Percentiles rank a stretch among this genome's conserved stretches.
Evolutionary conservation across 257 asterid species (phyloP).

Genomic region (Orobanche coerulescens): DNA sequence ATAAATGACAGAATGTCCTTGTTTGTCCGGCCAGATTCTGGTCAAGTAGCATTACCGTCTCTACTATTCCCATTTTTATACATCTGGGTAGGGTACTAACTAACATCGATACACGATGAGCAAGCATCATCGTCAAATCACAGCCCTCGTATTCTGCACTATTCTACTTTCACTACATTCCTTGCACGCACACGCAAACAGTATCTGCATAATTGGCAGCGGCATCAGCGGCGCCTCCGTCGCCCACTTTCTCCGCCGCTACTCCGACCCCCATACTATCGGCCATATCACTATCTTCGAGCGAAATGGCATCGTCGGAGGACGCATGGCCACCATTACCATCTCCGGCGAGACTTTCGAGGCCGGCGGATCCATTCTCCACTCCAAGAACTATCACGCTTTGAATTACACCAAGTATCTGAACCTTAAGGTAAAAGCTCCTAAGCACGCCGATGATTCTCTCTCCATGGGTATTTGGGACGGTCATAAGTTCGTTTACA

Average conservation of each 20-base stretch:
- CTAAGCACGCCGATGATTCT: slow-evolving; percentile 40
- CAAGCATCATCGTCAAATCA: slow-evolving; percentile 13
- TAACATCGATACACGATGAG: slow-evolving; percentile 18
- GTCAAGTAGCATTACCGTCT: too few relatives aligned
- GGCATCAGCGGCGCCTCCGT: slow-evolving; percentile 98
- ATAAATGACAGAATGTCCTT: too few relatives aligned
- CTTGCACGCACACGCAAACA: slow-evolving; percentile 24
- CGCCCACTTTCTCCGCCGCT: slow-evolving; percentile 85
- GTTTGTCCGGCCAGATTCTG: too few relatives aligned
- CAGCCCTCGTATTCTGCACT: slow-evolving; percentile 9
- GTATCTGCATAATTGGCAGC: slow-evolving; percentile 87
- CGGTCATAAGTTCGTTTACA: slow-evolving; percentile 58
- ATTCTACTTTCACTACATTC: slow-evolving; percentile 22
- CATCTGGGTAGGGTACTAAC: too few relatives aligned
- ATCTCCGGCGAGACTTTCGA: slow-evolving; percentile 76
- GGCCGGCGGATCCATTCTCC: slow-evolving; percentile 91
- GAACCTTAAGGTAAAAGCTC: slow-evolving; percentile 35
- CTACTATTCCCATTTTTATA: too few relatives aligned
- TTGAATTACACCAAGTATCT: slow-evolving; percentile 46
- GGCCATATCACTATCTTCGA: slow-evolving; percentile 56
- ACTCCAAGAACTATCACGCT: slow-evolving; percentile 81
- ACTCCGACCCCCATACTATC: slow-evolving; percentile 36
- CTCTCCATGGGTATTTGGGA: slow-evolving; percentile 78
- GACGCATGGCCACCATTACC: slow-evolving; percentile 89
- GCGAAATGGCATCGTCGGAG: slow-evolving; percentile 61